Evolutionary conservation across 176 grass and related monocot genomes (phyloP).

Genomic region (Zoysia japonica): DNA sequence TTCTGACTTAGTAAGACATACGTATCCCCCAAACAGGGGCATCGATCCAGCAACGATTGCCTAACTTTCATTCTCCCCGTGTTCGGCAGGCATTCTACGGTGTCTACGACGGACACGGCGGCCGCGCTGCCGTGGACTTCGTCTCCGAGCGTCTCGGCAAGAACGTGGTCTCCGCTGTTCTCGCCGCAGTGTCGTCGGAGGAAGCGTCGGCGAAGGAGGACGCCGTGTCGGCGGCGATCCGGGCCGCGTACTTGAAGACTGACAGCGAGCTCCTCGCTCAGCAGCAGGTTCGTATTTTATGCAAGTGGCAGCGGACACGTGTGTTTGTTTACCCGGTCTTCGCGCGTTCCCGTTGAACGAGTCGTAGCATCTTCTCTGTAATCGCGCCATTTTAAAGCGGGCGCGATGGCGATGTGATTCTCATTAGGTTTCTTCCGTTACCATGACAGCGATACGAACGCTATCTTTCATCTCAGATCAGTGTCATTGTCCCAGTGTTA

Average conservation of each 20-base stretch:
- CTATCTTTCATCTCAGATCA: not conserved
- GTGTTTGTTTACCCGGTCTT: conserved; percentile 40
- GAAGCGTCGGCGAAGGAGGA: not conserved
- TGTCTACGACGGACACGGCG: conserved; percentile 87
- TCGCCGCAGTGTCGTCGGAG: conserved; percentile 5
- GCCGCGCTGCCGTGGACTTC: conserved; percentile 71
- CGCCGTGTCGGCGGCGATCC: conserved; percentile 52
- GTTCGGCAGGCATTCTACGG: conserved; percentile 71
- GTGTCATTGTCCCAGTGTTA: too few relatives aligned
- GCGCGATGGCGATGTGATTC: not conserved
- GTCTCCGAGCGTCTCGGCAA: conserved; percentile 60
- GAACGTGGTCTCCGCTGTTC: conserved; percentile 56
- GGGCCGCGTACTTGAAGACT: conserved; percentile 62
- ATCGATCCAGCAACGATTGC: not conserved
- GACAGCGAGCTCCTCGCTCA: conserved; percentile 66
- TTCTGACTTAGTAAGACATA: not conserved
- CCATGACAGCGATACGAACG: not conserved
- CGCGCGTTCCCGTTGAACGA: conserved; percentile 10
- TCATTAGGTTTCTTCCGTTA: not conserved
- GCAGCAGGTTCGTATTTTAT: conserved; percentile 20
- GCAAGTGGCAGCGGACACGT: not conserved
- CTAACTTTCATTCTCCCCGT: not conserved
- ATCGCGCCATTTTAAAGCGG: not conserved
- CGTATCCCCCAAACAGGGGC: not conserved
- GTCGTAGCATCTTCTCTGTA: conserved; percentile 29